Evolutionary conservation across 2,329 filamentous ascomycete species (phyloP), one percentile per base, ranked within the genome.

Genomic region (Cercospora sp.): DNA sequence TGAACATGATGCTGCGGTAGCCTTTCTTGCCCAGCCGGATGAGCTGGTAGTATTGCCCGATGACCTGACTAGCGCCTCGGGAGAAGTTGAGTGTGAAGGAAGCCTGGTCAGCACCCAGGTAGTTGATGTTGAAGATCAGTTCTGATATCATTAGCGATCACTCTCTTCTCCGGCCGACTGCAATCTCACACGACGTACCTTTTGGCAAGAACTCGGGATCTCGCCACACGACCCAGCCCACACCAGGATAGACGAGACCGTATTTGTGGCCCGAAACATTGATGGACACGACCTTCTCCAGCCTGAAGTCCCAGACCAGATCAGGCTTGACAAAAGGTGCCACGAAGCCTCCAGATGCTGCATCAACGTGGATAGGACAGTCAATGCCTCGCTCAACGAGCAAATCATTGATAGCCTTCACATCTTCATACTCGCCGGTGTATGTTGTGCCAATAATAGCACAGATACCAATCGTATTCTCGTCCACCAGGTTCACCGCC

Each of bases 91-190:
- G 88, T 0, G 94, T 97, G 83, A 97, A 97, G 3, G 93, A 97
- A 2, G 93, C 91, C 79, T 98, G 94, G 77, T 97, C 93, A 10
- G 94, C 94, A 60, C 94, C 94, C 5, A 97, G 90, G 82, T 98
- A 98, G 86, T 97, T 97, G 87, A 98, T 97, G 86, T 97, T 97
- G 87, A 98, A 98, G 75, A 98, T 93, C 23, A 97, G 89, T 76
- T 97, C 94, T 78, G 69, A 12, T 13, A 5, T 1, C 8, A 26
- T 51, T 31, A 51, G 30, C 26, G 30, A 16, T 2, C 16, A n/a
- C n/a, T n/a, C n/a, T n/a, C 13, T 30, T 30, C 18, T 3, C 3
- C 13, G n/a, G 3, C 0, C 39, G 13, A 45, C 26, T 45, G 16
- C 10, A 30, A 16, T 23, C 1, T 39, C 6, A 8, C 8, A 13